phyloP scores from a whole-genome alignment of 371 early-diverging fungal genomes.

The Mucor circinelloides region DNA sequence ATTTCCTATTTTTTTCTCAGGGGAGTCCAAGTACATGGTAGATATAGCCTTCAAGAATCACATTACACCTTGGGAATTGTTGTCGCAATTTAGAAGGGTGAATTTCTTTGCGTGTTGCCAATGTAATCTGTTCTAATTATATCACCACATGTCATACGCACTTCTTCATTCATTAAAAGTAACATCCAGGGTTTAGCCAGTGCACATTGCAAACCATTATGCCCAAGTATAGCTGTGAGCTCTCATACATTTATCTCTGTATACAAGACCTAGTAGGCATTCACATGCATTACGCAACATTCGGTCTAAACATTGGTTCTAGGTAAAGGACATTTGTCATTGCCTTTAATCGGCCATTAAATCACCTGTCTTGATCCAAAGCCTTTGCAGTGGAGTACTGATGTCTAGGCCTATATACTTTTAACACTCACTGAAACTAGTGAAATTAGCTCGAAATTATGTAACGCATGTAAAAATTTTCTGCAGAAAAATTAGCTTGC shows the following conservation, averaged over 20 bases:
- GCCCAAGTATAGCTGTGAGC: too few relatives aligned
- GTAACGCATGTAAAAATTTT: background rate
- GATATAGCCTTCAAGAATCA: background rate
- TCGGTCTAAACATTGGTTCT: background rate
- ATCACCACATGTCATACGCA: background rate
- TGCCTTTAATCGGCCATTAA: background rate
- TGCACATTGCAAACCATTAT: too few relatives aligned
- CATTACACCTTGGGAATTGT: background rate
- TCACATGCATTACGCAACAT: background rate
- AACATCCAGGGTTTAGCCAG: too few relatives aligned
- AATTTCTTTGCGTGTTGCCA: background rate
- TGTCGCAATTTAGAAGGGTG: background rate
- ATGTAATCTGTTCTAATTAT: background rate
- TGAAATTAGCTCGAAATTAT: background rate
- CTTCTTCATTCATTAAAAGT: too few relatives aligned
- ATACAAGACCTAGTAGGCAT: background rate
- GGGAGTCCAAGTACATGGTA: background rate
- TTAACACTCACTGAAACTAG: background rate
- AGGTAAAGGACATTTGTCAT: background rate
- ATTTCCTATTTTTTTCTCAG: background rate
- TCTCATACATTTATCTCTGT: background rate
- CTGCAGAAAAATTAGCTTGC: background rate
- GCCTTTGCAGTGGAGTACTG: background rate
- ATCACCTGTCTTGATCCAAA: background rate
- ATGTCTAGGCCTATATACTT: background rate